Evolutionary conservation across 1,139 yeast species (phyloP), one percentile per base, ranked within the genome.

Genomic region (Debaryomyces robertsiae): DNA sequence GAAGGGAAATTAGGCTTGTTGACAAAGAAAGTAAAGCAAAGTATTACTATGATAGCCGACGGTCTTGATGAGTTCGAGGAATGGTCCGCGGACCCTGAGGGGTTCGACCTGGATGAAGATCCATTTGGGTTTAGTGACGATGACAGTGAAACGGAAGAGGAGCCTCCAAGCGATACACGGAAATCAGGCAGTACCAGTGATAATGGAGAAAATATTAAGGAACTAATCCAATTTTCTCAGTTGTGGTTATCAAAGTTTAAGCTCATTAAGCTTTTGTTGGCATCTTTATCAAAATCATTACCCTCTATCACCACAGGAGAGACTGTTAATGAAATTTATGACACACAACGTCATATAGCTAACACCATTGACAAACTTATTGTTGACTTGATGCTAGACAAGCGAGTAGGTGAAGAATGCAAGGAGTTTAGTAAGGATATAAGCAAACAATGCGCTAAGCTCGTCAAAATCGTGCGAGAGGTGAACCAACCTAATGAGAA

Each of bases 21-120:
- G 38, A 71, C 73, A 15, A 52, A 50, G 24, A 73, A 71, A 43
- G 61, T 83, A 13, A 71, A 66, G 41, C 67, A 65, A 39, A 74
- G 78, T 28, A 65, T 77, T 17, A 52, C 58, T 4, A 55, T 84
- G 39, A 65, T 83, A 7, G 79, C 74, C 18, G 93, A 84, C 60
- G 86, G 85, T 0, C 63, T 78, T 25, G 80, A 74, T 9, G 91
- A 84, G 49, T 74, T 82, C 45, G 77, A 66, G 11, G 86, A 80
- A 45, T 84, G 90, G 88, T 56, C 80, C 0, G 76, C 79, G 43
- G 72, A 82, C 47, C 91, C 91, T 0, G 66, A 65, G 27, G 66
- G 66, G 3, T 48, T 58, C 34, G 71, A 68, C 35, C 69, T 65
- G 39, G 67, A 65, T 14, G 66, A 64, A 13, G 82, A 79, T 60